Evolutionary conservation across 106 monocot species (phyloP).

Genomic region (Posidonia australis): DNA sequence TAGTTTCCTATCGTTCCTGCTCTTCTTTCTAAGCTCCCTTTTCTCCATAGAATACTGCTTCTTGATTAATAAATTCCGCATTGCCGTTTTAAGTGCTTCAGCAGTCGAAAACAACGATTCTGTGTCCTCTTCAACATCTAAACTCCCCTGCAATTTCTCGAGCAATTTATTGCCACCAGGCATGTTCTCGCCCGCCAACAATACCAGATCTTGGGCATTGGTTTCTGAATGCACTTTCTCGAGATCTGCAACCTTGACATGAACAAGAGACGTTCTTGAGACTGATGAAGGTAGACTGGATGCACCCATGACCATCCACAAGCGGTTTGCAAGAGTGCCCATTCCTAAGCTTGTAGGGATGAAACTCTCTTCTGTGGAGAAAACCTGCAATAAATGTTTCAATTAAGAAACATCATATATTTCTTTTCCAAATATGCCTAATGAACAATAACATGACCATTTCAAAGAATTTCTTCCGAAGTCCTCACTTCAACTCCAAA

Average conservation of each 20-base stretch:
- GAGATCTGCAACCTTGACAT: conserved; percentile 34
- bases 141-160: conserved; percentile 52
- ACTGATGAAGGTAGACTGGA: conserved; percentile 30
- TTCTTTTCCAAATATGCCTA: not conserved
- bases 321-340: conserved; percentile 16
- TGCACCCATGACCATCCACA: conserved; percentile 92
- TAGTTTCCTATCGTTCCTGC: conserved; percentile 62
- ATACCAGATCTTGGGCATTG: conserved; percentile 7
- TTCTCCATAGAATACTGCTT: conserved; percentile 79
- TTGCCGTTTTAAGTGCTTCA: conserved; percentile 45
- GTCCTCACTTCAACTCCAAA: not conserved
- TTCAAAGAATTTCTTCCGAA: not conserved
- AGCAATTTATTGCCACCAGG: conserved; percentile 59
- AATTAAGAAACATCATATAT: not conserved
- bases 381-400: conserved; percentile 29
- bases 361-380: conserved; percentile 44
- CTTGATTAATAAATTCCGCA: conserved; percentile 73
- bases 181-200: conserved; percentile 40
- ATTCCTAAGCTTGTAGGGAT: conserved; percentile 63
- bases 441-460: not conserved
- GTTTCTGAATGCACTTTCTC: conserved; percentile 5
- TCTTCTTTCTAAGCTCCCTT: conserved; percentile 63
- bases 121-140: conserved; percentile 37
- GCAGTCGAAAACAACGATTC: conserved; percentile 25
- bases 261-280: conserved; percentile 11